Conservation (phyloP, 2,329 filamentous ascomycete species). For the Phialocephala subalpina region DNA sequence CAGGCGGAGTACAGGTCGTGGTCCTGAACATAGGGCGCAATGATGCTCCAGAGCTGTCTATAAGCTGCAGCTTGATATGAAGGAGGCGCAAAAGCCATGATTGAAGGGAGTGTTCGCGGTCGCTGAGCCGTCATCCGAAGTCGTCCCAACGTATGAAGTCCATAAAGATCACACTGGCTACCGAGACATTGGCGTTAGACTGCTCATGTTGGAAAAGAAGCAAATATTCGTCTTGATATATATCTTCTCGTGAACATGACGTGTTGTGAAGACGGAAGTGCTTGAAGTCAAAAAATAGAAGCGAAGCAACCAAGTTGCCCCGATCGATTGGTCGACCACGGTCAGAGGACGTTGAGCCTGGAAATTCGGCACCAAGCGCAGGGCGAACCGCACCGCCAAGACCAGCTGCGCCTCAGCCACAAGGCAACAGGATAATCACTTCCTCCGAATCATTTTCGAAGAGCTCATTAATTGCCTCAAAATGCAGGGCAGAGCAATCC, state of each 20-base stretch:
- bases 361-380: background rate
- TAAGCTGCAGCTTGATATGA: constrained; percentile 34
- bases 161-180: background rate
- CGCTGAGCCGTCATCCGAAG: background rate
- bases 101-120: background rate
- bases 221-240: background rate
- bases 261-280: background rate
- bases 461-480: constrained; percentile 6
- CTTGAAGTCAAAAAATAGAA: constrained; percentile 5
- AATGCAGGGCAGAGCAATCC: background rate
- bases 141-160: constrained; percentile 5
- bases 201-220: background rate
- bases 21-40: constrained; percentile 32
- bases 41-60: constrained; percentile 31
- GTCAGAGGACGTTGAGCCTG: background rate
- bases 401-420: constrained; percentile 13
- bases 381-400: constrained; percentile 8
- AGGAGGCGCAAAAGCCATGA: constrained; percentile 29
- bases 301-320: background rate
- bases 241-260: constrained; percentile 8
- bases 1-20: constrained; percentile 32
- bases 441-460: constrained; percentile 13
- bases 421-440: constrained; percentile 9
- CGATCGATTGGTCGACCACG: background rate
- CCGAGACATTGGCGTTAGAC: background rate